A percentile compares a stretch with the other conserved stretches of the same genome.
phyloP scores from a whole-genome alignment of 2,329 filamentous ascomycete genomes.

The Aspergillus cejpii region DNA sequence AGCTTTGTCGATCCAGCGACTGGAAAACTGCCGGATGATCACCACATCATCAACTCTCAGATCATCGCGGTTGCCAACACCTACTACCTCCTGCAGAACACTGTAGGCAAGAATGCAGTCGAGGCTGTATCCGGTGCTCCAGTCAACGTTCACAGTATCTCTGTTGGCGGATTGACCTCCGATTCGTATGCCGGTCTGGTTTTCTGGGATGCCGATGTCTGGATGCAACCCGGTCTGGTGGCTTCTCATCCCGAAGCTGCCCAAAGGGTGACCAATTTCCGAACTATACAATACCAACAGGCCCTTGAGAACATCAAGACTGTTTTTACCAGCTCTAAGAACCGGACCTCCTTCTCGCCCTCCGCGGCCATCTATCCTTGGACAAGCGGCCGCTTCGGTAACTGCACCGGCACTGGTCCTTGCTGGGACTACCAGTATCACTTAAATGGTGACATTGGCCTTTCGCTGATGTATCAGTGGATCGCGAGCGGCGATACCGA shows the following conservation, averaged over 20 bases:
- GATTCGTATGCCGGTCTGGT: constrained; percentile 61
- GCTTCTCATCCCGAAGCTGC: constrained; percentile 57
- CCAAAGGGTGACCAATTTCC: constrained; percentile 59
- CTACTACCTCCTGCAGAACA: constrained; percentile 47
- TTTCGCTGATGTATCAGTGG: constrained; percentile 57
- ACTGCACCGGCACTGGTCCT: constrained; percentile 58
- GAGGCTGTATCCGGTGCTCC: constrained; percentile 44
- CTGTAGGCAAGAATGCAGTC: constrained; percentile 49
- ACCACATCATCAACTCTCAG: constrained; percentile 49
- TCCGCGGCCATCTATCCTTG: constrained; percentile 60
- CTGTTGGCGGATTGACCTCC: constrained; percentile 61
- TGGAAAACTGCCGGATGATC: constrained; percentile 52
- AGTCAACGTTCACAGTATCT: constrained; percentile 57
- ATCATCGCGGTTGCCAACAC: constrained; percentile 45
- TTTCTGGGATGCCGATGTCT: constrained; percentile 62
- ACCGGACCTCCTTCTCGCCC: constrained; percentile 50
- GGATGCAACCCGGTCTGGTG: constrained; percentile 62
- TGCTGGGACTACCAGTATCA: constrained; percentile 70
- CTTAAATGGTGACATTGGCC: constrained; percentile 61
- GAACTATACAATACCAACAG: constrained; percentile 53
- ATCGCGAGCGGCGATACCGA: constrained; percentile 53
- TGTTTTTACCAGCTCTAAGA: constrained; percentile 53
- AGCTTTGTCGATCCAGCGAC: constrained; percentile 53
- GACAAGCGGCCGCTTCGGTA: constrained; percentile 61
- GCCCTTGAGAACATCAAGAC: constrained; percentile 55